A percentile compares a stretch with the other conserved stretches of the same genome.
These are phyloP conservation scores for Artemisia tridentata DNA, from an alignment of 129 eudicot species.

Conservation along the genomic window DNA sequence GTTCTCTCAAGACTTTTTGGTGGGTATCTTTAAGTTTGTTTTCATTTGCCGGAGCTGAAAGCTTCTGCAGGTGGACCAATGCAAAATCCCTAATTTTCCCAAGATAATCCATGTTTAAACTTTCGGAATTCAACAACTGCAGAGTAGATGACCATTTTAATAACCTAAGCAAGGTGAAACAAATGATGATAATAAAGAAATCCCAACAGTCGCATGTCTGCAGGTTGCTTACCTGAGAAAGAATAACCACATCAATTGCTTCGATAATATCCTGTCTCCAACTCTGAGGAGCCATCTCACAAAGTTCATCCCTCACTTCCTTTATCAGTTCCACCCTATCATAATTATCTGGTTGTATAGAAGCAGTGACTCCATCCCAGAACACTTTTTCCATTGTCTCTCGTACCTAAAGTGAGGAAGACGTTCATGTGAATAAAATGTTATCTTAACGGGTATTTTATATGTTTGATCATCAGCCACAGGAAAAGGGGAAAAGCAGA, in stretches of 20 bases:
- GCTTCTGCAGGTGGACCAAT: slow-evolving; percentile 75
- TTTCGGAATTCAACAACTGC: slow-evolving; percentile 71
- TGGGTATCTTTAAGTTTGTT: slow-evolving; percentile 57
- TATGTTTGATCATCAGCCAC: background rate
- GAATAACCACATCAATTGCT: slow-evolving; percentile 75
- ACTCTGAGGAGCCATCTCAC: slow-evolving; percentile 80
- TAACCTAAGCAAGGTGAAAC: background rate
- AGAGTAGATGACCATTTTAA: slow-evolving; percentile 6
- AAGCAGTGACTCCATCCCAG: slow-evolving; percentile 75
- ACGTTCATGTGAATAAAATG: background rate
- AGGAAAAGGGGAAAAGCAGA: background rate
- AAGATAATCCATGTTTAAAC: slow-evolving; percentile 67
- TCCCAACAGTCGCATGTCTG: background rate
- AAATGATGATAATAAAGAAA: background rate
- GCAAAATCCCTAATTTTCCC: slow-evolving; percentile 83
- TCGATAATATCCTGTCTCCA: slow-evolving; percentile 84
- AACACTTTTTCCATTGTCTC: slow-evolving; percentile 79
- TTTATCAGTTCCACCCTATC: slow-evolving; percentile 67
- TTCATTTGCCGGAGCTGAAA: slow-evolving; percentile 88
- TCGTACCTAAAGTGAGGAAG: slow-evolving; percentile 34
- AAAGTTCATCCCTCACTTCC: slow-evolving; percentile 88
- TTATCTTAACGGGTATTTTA: background rate
- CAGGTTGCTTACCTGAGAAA: slow-evolving; percentile 56
- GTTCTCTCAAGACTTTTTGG: slow-evolving; percentile 57
- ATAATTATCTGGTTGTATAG: slow-evolving; percentile 55